Percentiles rank a stretch among this genome's conserved stretches.
phyloP scores from a whole-genome alignment of 2,329 filamentous ascomycete species.

The Epichloe elymi region DNA sequence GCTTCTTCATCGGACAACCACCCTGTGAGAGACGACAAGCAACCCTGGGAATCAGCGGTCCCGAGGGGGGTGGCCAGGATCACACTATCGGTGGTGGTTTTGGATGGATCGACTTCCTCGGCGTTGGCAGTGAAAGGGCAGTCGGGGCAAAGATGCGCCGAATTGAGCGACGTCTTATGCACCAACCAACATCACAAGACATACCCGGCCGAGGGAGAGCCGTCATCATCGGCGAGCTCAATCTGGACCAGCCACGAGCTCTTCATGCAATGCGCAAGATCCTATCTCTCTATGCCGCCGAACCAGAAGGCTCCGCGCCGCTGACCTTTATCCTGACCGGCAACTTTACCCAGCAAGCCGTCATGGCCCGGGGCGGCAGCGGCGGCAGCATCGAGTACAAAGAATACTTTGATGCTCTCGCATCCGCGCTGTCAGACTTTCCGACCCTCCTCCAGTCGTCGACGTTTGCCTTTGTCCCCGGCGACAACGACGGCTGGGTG shows the following conservation, averaged over 20 bases:
- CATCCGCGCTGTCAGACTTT: conserved; percentile 70
- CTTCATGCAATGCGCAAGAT: conserved; percentile 72
- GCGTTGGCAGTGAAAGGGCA: conserved; percentile 78
- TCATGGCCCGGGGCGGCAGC: conserved; percentile 54
- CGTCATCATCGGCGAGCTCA: conserved; percentile 73
- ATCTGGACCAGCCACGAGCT: conserved; percentile 72
- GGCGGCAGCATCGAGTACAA: conserved; percentile 91
- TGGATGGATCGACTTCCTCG: conserved; percentile 94
- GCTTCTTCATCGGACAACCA: conserved; percentile 81
- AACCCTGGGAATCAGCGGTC: conserved; percentile 59
- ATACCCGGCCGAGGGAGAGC: conserved; percentile 36
- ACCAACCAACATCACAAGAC: conserved; percentile 21
- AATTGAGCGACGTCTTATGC: conserved; percentile 57
- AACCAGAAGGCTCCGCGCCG: conserved; percentile 52
- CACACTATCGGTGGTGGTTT: conserved; percentile 67
- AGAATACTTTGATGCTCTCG: conserved; percentile 84
- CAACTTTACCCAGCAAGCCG: conserved; percentile 60
- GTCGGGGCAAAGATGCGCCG: conserved; percentile 71
- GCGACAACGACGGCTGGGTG: conserved; percentile 95
- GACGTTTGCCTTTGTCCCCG: conserved; percentile 86
- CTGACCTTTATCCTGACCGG: conserved; percentile 74
- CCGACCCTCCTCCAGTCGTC: conserved; percentile 64
- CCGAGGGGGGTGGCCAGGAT: conserved; percentile 38
- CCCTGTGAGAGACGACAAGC: conserved; percentile 74
- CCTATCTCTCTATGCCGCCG: conserved; percentile 56